Base-by-base conservation (phyloP, 805 yeast species). In the Nakazawaea wyomingensis region DNA sequence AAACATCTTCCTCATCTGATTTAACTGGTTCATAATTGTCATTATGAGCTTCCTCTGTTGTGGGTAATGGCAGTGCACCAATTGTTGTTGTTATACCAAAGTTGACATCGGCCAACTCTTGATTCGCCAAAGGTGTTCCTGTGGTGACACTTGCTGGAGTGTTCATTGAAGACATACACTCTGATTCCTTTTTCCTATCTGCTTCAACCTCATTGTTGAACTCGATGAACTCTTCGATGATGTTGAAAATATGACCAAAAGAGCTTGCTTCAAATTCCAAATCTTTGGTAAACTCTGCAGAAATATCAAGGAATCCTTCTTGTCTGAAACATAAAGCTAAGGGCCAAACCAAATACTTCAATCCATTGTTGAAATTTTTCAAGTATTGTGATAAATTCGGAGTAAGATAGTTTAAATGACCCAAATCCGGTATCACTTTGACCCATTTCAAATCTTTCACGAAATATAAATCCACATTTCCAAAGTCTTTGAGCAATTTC, bases 311-410 rank as follows among this genome's bases (percentile, higher is more conserved):
- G 7, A 28, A 19, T 10, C 41, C 75, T 43, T 70, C 63, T 54
- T 85, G 93, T 4, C 77, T 64, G 44, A 76, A 66, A 52, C 90
- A 82, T 17, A 85, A 61, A 36, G 74, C 76, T 52, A 82, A 61
- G 0, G 95, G 95, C 95, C 95, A 85, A 34, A 78, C 60, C 2
- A 85, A 73, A 43, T 68, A 77, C 52, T 80, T 80, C 37, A 44
- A 24, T 6, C 42, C 39, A 21, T 66, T 68, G 50, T 71, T 76
- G 0, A 46, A 36, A 6, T 30, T 37, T 39, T 64, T 66, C 36
- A 80, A 65, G 56, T 74, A 84, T 19, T 69, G 66, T 10, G 88
- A 66, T 2, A 85, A 71, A 9, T 68, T 68, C 0, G 89, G 80
- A 0, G 90, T 78, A 50, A 78, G 72, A 18, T 83, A 85, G 57